These are phyloP conservation scores for Thelonectria discophora DNA, from an alignment of 2,329 filamentous ascomycete genomes.

Conservation along the genomic window DNA sequence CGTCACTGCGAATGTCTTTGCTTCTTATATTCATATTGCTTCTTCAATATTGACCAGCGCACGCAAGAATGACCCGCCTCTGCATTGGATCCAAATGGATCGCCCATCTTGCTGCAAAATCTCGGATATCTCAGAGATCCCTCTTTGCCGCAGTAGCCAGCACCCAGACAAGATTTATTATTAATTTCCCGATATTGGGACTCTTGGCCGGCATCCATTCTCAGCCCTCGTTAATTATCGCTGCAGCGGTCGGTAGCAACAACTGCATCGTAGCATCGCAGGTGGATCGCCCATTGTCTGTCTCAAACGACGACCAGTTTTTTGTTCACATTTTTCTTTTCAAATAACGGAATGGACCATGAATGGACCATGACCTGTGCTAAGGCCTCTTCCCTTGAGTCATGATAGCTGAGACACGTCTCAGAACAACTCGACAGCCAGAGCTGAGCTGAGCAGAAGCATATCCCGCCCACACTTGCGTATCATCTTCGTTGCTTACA, in stretches of 20 bases:
- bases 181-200: too few species aligned
- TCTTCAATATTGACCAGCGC: neutral
- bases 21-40: neutral
- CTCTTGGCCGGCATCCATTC: too few species aligned
- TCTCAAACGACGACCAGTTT: neutral
- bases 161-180: neutral
- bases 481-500: too few species aligned
- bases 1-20: neutral
- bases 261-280: neutral
- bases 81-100: too few species aligned
- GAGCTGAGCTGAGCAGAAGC: constrained; percentile 11
- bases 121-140: constrained; percentile 1
- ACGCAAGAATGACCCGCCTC: neutral
- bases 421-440: constrained; percentile 11
- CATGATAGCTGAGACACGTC: neutral
- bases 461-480: too few species aligned
- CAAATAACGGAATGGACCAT: neutral
- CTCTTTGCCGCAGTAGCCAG: too few species aligned
- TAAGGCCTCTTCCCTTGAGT: too few species aligned
- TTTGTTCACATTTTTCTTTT: neutral
- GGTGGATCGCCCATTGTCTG: neutral
- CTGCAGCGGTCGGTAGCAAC: neutral
- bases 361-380: too few species aligned
- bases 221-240: neutral
- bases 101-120: neutral